These are phyloP conservation scores for Sordariomycetes sp. DNA, from an alignment of 2,329 filamentous ascomycete genomes.

Conservation along the genomic window DNA sequence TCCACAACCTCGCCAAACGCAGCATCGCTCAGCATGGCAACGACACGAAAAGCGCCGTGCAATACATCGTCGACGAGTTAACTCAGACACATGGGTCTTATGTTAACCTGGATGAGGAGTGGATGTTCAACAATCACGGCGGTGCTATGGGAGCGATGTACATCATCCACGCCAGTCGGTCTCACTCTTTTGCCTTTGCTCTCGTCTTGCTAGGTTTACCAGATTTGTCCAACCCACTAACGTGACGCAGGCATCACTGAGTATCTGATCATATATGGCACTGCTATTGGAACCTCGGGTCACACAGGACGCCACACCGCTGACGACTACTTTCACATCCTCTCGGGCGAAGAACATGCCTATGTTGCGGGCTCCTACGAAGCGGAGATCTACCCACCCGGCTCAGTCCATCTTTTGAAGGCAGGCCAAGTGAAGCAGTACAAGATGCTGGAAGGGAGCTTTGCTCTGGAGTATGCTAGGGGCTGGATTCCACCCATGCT, in stretches of 20 bases:
- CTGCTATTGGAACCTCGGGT: constrained; percentile 75
- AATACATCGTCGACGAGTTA: constrained; percentile 62
- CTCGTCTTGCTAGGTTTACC: neutral
- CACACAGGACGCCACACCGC: constrained; percentile 84
- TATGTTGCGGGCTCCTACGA: constrained; percentile 61
- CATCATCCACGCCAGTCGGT: constrained; percentile 74
- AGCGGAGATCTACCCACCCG: constrained; percentile 60
- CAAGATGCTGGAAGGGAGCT: constrained; percentile 67
- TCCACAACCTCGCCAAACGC: constrained; percentile 59
- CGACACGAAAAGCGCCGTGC: constrained; percentile 60
- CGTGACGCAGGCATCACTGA: constrained; percentile 53
- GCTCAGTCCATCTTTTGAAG: constrained; percentile 61
- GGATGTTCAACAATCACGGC: constrained; percentile 88
- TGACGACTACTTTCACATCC: constrained; percentile 92
- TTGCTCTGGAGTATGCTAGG: constrained; percentile 74
- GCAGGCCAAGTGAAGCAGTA: constrained; percentile 74
- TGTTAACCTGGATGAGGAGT: constrained; percentile 67
- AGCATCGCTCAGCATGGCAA: constrained; percentile 64
- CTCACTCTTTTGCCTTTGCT: neutral
- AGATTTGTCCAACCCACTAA: neutral
- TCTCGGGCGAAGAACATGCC: constrained; percentile 67
- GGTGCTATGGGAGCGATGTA: constrained; percentile 91
- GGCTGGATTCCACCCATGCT: constrained; percentile 94
- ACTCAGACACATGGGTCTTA: constrained; percentile 38
- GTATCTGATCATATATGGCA: constrained; percentile 84